Evolutionary conservation across 2,329 filamentous ascomycete genomes (phyloP), one percentile per base, ranked within the genome.

Genomic region (Curvularia spicifera): DNA sequence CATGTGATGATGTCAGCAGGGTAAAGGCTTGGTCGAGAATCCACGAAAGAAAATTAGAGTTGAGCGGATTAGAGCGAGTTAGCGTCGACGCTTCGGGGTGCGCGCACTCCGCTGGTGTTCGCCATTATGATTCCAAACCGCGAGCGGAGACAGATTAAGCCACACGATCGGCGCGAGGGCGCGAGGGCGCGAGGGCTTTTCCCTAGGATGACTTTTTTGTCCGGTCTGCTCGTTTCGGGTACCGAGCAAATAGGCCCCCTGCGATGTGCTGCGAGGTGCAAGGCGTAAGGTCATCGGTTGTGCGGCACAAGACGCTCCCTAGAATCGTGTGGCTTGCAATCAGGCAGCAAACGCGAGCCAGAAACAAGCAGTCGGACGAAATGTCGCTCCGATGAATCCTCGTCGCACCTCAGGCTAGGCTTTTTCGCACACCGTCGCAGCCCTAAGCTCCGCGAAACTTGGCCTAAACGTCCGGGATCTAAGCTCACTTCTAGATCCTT

Each of bases 201-300:
- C 31, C 37, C 50, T 26, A 28, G 10, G 10, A 37, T 46, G 31
- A 31, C 44, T 47, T 26, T 4, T 26, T 26, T 4, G 18, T 18
- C 18, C 43, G 24, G 24, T 53, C n/a, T 24, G 46, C 8, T n/a
- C 9, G 12, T 24, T 50, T 29, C 1, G 8, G 24, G 20, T 22
- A 24, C 48, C 35, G 24, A 31, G 37, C 35, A 51, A 29, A 40
- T 26, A 51, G 48, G 37, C 40, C 42, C 24, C 54, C 35, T 43
- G 43, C 56, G 56, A 59, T 56, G 52, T n/a, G 24, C 35, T 53
- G 44, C 35, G 10, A 51, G 43, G 49, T 44, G 49, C 56, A 56
- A 29, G 29, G n/a, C 39, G 56, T 39, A 28, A 45, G 28, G 15
- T 31, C 52, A 61, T 61, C 56, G 56, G 24, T 28, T n/a, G 40